Base-by-base conservation (phyloP, 371 early-diverging fungal genomes). In the Fennellomyces sp. region DNA sequence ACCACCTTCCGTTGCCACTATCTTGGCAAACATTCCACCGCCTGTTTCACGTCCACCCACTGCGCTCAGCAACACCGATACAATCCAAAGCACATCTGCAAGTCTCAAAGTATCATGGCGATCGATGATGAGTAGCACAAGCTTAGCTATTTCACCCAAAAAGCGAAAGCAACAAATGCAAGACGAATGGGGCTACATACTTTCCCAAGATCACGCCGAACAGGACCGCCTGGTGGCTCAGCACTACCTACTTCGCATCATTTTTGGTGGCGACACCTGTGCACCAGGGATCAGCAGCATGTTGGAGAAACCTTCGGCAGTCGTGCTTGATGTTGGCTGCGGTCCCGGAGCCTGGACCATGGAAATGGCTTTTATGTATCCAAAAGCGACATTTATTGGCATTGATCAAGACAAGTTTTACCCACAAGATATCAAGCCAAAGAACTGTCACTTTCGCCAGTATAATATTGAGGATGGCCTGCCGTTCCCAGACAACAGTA, bases 331-430 rank as follows among this genome's bases (percentile, higher is more conserved):
- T 51, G 47, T 76, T 23, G 77, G 77, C 12, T 76, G 73, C 47
- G 70, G 73, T 10, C 56, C 63, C 21, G 77, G 77, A 21, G 64
- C 67, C 2, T 76, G 77, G 77, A 71, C 74, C 5, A 76, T 76
- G 77, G 78, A 78, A 55, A 72, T 75, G 69, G 70, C 73, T 4
- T 68, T 68, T 12, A 52, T 52, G 15, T 78, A 68, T 51, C 78
- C 78, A 35, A 26, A 60, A n/a, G 61, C 69, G 4, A 68, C 60
- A 3, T 78, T 78, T 51, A 70, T 78, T 33, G 78, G 78, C 26
- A 58, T 75, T 15, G 78, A 78, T 19, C 57, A 52, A 21, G 28
- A 54, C 15, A 28, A 61, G 0, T 48, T 42, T n/a, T 75, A 55
- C 52, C 77, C 77, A 2, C 63, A 64, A 42, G 58, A 76, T 31